phyloP scores from a whole-genome alignment of 1,284 basidiomycete species.

The Xerocomus minutiporus region DNA sequence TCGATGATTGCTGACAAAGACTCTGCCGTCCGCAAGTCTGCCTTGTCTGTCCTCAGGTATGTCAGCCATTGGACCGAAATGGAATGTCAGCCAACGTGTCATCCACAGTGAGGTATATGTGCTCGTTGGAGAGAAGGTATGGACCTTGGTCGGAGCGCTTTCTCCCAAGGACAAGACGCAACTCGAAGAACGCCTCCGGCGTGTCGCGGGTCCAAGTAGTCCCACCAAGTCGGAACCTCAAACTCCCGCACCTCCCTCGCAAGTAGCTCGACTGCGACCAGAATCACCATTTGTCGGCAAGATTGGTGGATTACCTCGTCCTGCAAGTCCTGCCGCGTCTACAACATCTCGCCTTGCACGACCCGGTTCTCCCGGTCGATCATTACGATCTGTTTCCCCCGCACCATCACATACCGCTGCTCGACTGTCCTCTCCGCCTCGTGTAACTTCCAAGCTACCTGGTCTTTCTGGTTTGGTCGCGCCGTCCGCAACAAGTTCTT shows the following conservation, averaged over 20 bases:
- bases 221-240: constrained; percentile 44
- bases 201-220: constrained; percentile 65
- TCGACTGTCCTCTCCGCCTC: constrained; percentile 49
- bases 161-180: constrained; percentile 87
- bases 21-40: constrained; percentile 78
- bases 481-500: constrained; percentile 35
- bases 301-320: constrained; percentile 46
- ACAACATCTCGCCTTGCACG: constrained; percentile 53
- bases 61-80: constrained; percentile 9
- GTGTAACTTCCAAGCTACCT: constrained; percentile 23
- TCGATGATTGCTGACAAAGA: constrained; percentile 87
- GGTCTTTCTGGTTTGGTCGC: constrained; percentile 20
- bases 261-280: constrained; percentile 57
- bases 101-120: constrained; percentile 71
- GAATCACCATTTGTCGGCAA: constrained; percentile 50
- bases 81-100: constrained; percentile 7
- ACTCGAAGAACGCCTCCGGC: constrained; percentile 84
- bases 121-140: constrained; percentile 82
- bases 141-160: constrained; percentile 72
- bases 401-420: constrained; percentile 30
- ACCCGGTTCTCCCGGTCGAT: constrained; percentile 56
- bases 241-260: constrained; percentile 33
- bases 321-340: constrained; percentile 59
- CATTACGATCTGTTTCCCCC: constrained; percentile 52
- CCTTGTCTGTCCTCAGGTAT: constrained; percentile 71